Conservation (phyloP, 768 basidiomycete genomes). For the Leucocoprinus sp. region DNA sequence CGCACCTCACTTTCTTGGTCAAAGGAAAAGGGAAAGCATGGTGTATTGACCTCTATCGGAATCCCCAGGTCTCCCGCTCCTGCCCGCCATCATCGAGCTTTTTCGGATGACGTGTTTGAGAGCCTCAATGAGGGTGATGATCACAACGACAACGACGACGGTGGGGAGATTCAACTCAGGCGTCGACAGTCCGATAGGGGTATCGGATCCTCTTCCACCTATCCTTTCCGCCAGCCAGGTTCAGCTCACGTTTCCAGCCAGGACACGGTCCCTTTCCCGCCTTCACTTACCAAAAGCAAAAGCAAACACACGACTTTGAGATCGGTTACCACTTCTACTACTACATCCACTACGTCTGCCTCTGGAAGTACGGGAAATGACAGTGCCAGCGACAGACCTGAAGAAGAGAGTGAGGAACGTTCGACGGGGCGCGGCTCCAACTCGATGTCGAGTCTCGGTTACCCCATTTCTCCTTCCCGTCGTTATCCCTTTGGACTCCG, state of each 20-base stretch:
- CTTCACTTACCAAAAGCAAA: slow-evolving; percentile 32
- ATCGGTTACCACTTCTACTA: background rate
- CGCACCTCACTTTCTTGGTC: slow-evolving; percentile 12
- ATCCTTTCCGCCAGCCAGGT: slow-evolving; percentile 61
- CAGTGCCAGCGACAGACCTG: slow-evolving; percentile 21
- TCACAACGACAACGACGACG: too few relatives aligned
- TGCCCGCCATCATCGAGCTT: slow-evolving; percentile 46
- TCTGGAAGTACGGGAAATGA: slow-evolving; percentile 14
- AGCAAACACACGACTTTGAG: slow-evolving; percentile 17
- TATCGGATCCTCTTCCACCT: slow-evolving; percentile 38
- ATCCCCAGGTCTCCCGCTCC: slow-evolving; percentile 42
- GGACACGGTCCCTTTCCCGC: slow-evolving; percentile 71
- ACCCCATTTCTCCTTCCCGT: slow-evolving; percentile 48
- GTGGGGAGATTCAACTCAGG: slow-evolving; percentile 11
- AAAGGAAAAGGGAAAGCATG: slow-evolving; percentile 29
- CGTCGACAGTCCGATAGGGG: slow-evolving; percentile 10
- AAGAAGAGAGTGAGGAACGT: slow-evolving; percentile 39
- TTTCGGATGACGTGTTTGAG: slow-evolving; percentile 60
- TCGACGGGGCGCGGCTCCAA: slow-evolving; percentile 64
- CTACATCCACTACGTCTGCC: slow-evolving; percentile 2
- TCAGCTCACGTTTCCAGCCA: slow-evolving; percentile 44
- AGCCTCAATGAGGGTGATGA: too few relatives aligned
- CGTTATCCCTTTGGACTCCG: slow-evolving; percentile 67
- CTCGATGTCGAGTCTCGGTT: slow-evolving; percentile 81
- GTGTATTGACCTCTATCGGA: slow-evolving; percentile 52